phyloP scores from a whole-genome alignment of 2,329 filamentous ascomycete genomes.

The Zopfia rhizophila region DNA sequence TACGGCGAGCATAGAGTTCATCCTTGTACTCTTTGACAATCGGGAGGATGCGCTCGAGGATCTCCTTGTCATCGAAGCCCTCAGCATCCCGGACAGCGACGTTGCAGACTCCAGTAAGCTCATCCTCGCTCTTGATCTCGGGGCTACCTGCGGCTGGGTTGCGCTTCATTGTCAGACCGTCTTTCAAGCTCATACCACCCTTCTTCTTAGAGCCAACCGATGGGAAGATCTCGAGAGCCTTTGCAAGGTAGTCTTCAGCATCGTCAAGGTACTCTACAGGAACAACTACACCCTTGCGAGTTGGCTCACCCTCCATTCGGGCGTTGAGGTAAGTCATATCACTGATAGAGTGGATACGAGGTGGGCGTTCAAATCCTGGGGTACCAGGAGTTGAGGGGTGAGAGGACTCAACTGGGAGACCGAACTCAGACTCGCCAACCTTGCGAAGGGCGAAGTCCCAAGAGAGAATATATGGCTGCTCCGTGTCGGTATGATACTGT shows the following conservation, averaged over 20 bases:
- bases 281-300: constrained; percentile 91
- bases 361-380: constrained; percentile 72
- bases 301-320: constrained; percentile 77
- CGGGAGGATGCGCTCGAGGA: constrained; percentile 76
- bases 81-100: constrained; percentile 91
- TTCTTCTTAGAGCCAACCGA: constrained; percentile 65
- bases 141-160: constrained; percentile 58
- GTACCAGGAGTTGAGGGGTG: constrained; percentile 77
- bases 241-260: constrained; percentile 84
- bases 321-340: constrained; percentile 90
- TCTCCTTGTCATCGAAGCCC: constrained; percentile 81
- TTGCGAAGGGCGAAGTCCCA: constrained; percentile 98
- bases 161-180: constrained; percentile 71
- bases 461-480: constrained; percentile 81
- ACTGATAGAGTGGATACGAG: constrained; percentile 92
- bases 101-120: constrained; percentile 92
- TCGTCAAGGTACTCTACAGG: constrained; percentile 95
- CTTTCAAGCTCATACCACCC: constrained; percentile 54
- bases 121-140: constrained; percentile 68
- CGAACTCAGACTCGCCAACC: constrained; percentile 90
- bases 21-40: constrained; percentile 84
- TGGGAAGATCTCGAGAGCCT: constrained; percentile 86
- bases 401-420: constrained; percentile 79
- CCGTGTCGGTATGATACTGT: constrained; percentile 82
- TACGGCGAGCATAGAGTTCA: constrained; percentile 81